Evolutionary conservation across 352 stramenopile genomes (phyloP), one percentile per base, ranked within the genome.

Genomic region (Phytopythium delawarense): DNA sequence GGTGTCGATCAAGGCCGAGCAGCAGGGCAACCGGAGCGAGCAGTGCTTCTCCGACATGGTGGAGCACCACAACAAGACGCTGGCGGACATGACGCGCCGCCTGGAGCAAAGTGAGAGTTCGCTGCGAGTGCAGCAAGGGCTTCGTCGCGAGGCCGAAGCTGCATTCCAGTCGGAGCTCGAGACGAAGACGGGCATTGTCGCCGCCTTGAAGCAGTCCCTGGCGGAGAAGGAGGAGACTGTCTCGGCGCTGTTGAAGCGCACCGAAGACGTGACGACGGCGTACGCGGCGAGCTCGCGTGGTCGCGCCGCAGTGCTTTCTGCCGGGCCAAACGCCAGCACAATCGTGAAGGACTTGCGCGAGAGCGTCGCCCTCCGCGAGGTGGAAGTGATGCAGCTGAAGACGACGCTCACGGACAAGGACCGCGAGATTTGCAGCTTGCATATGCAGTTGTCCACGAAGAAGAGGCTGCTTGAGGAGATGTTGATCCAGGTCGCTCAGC

Each of bases 391-490:
- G 48, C 61, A 72, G 30, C 74, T 92, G 39, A 69, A 68, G n/a
- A 64, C 61, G 18, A 69, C 72, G 20, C 63, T 92, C 30, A 71
- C 81, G 57, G 84, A 90, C 59, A 93, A 91, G 63, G 81, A 93
- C 34, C 78, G 80, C n/a, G 81, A 93, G 66, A 91, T 93, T 40
- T 93, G 84, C 66, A 74, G 80, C 50, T 63, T 93, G 12, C 88
- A 93, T 46, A 81, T 90, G 71, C 76, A 91, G 61, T 56, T 93
- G 61, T 90, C 81, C 35, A 90, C 80, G 21, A 90, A 93, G 66
- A 87, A 89, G 69, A 89, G 87, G 60, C 73, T 93, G 6, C 70
- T 91, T 18, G 80, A 89, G 18, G 81, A 93, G 59, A 84, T 93
- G 46, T 79, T 78, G 23, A 78, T 79, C 48, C 79, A 79, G 57